Percentiles rank a stretch among this genome's conserved stretches.
phyloP scores from a whole-genome alignment of 192 early-diverging fungal genomes.

The Coemansia sp. region DNA sequence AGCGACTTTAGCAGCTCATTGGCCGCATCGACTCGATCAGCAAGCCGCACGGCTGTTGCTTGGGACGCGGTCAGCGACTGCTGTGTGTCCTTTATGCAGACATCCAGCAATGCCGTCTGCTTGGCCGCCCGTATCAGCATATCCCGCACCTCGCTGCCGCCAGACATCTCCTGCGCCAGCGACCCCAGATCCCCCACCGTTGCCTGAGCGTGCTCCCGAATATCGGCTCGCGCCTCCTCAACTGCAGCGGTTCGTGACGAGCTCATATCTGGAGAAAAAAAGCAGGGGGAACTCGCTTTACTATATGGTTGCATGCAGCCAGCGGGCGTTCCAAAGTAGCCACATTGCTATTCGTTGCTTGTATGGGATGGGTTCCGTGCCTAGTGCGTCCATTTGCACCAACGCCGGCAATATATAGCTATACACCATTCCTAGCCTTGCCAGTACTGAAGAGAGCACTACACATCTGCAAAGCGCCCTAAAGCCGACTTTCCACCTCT shows the following conservation, averaged over 20 bases:
- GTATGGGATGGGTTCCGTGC: too few species aligned
- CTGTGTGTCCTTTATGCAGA: slow-evolving; percentile 29
- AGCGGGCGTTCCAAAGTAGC: too few species aligned
- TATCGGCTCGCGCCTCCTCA: slow-evolving; percentile 30
- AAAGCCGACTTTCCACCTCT: too few species aligned
- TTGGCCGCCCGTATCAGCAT: slow-evolving; percentile 23
- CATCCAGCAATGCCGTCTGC: slow-evolving; percentile 30
- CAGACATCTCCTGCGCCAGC: slow-evolving; percentile 35
- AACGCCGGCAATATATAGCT: too few species aligned
- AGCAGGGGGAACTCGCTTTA: not conserved
- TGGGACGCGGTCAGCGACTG: slow-evolving; percentile 26
- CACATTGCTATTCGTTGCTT: too few species aligned
- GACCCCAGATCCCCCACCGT: slow-evolving; percentile 22
- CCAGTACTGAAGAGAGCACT: too few species aligned
- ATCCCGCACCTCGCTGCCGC: slow-evolving; percentile 40
- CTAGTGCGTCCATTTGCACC: too few species aligned
- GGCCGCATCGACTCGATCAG: slow-evolving; percentile 10
- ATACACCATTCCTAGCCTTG: too few species aligned
- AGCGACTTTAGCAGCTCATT: slow-evolving; percentile 32
- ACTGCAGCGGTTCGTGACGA: slow-evolving; percentile 17
- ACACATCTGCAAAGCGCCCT: too few species aligned
- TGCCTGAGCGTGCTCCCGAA: slow-evolving; percentile 41
- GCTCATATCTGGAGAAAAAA: not conserved
- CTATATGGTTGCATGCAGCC: too few species aligned
- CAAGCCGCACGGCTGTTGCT: slow-evolving; percentile 4